Percentiles rank a stretch among this genome's conserved stretches.
Conservation (phyloP, 1,139 yeast genomes). For the Kodamaea fungicola region DNA sequence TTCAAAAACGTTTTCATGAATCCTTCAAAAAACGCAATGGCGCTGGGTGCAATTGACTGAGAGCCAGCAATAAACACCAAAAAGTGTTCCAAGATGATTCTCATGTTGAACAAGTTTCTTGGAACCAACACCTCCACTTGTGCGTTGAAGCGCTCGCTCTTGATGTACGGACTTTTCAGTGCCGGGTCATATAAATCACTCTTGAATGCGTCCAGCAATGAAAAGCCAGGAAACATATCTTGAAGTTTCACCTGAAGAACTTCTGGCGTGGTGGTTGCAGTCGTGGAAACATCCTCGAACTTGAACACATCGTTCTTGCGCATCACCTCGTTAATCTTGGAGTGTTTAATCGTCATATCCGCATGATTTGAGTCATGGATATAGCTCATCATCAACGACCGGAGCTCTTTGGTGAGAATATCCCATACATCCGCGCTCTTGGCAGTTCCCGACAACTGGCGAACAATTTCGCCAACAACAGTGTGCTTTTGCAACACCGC, state of each 20-base stretch:
- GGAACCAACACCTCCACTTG: constrained; percentile 68
- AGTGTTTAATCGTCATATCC: constrained; percentile 4
- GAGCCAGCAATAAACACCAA: constrained; percentile 51
- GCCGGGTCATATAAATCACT: constrained; percentile 12
- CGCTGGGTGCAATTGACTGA: constrained; percentile 5
- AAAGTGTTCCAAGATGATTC: constrained; percentile 63
- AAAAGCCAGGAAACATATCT: constrained; percentile 63
- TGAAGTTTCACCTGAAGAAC: constrained; percentile 47
- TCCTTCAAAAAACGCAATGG: constrained; percentile 52
- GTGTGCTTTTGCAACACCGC: constrained; percentile 70
- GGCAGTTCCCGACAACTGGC: constrained; percentile 9
- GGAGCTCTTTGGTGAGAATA: constrained; percentile 55
- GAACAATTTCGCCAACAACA: constrained; percentile 56
- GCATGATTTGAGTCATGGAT: constrained; percentile 28
- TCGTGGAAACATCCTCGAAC: constrained; percentile 44
- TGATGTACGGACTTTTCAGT: constrained; percentile 49
- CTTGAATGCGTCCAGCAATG: constrained; percentile 25
- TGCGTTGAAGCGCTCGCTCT: constrained; percentile 51
- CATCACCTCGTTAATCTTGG: constrained; percentile 21
- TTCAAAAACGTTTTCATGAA: constrained; percentile 70
- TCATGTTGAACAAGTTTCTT: constrained; percentile 77
- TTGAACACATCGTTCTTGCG: constrained; percentile 39
- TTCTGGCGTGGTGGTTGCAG: constrained; percentile 35
- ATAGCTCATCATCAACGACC: constrained; percentile 54
- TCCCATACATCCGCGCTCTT: constrained; percentile 58